Evolutionary conservation across 345 rosid genomes (phyloP).

Genomic region (Geranium rotundifolium): DNA sequence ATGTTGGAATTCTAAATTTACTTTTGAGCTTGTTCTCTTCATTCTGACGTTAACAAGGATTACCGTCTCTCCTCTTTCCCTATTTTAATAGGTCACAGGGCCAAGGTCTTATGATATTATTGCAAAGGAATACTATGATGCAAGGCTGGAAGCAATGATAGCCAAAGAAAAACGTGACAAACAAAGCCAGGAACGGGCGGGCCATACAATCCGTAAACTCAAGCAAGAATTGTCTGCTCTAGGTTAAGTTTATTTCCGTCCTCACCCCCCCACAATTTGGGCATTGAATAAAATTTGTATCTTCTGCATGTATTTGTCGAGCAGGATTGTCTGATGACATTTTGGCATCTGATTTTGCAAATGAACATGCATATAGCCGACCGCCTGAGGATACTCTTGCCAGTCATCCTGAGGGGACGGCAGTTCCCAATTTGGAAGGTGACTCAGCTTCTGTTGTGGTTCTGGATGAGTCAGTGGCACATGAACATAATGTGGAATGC

Average conservation of each 20-base stretch:
- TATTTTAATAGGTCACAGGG: slow-evolving; percentile 30
- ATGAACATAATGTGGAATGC: slow-evolving; percentile 19
- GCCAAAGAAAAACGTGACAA: slow-evolving; percentile 72
- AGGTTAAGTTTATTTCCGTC: slow-evolving; percentile 35
- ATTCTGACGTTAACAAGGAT: background rate
- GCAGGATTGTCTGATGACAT: slow-evolving; percentile 67
- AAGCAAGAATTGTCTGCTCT: slow-evolving; percentile 82
- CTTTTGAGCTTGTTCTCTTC: background rate
- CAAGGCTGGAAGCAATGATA: slow-evolving; percentile 58
- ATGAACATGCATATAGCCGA: slow-evolving; percentile 17
- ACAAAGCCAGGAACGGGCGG: slow-evolving; percentile 57
- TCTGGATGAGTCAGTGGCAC: slow-evolving; percentile 19
- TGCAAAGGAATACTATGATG: slow-evolving; percentile 52
- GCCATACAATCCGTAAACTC: slow-evolving; percentile 55
- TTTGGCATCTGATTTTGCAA: slow-evolving; percentile 49
- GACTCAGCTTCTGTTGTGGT: slow-evolving; percentile 10
- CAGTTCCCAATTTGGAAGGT: slow-evolving; percentile 15
- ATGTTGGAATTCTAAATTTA: background rate
- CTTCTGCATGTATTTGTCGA: slow-evolving; percentile 19
- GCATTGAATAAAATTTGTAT: slow-evolving; percentile 16
- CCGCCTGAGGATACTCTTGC: slow-evolving; percentile 17
- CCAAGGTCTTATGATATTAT: slow-evolving; percentile 62
- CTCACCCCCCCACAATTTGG: slow-evolving; percentile 8
- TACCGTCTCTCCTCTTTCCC: slow-evolving; percentile 2
- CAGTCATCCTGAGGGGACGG: slow-evolving; percentile 12